Evolutionary conservation across 169 alveolate species (phyloP), one percentile per base, ranked within the genome.

Genomic region (Plasmodium malariae): DNA sequence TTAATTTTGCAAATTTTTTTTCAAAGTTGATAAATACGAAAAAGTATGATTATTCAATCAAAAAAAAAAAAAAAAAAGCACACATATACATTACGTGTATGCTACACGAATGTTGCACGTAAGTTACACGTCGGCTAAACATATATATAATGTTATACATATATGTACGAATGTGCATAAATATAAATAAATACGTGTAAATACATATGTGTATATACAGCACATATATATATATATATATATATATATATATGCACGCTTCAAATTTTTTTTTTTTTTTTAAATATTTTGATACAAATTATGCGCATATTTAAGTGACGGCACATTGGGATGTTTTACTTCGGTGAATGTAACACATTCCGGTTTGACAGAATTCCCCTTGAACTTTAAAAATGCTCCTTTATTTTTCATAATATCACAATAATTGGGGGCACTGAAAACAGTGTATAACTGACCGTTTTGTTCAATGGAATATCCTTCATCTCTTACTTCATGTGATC

Each of bases 391-490:
- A 60, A 97, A 96, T 0, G 99, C 99, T 24, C 99, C 99, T 92
- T 99, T 98, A 96, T 99, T 98, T 57, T 99, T 99, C 99, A 98
- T 98, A 93, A 98, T 98, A 94, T 98, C 99, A 93, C 99, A 99
- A 93, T 99, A 99, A 94, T 99, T 99, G 4, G 99, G 99, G 19
- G 99, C 99, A 63, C 99, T 96, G 95, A 99, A 99, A 40, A 99
- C 98, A 12, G 99, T 99, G 60, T 98, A 97, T 54, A 97, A 97
- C 90, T 97, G 96, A 19, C 99, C 99, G 55, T 94, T 97, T 89
- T 98, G 99, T 83, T 98, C 99, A 30, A 97, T 95, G 93, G 98
- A 99, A 89, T 98, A 99, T 24, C 99, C 99, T 68, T 98, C 98
- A 88, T 96, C 98, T 94, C 98, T 98, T 91, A 98, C 98, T 92